Base-by-base conservation (phyloP, 2,329 filamentous ascomycete genomes). In the Arthrobotrys musiformis region DNA sequence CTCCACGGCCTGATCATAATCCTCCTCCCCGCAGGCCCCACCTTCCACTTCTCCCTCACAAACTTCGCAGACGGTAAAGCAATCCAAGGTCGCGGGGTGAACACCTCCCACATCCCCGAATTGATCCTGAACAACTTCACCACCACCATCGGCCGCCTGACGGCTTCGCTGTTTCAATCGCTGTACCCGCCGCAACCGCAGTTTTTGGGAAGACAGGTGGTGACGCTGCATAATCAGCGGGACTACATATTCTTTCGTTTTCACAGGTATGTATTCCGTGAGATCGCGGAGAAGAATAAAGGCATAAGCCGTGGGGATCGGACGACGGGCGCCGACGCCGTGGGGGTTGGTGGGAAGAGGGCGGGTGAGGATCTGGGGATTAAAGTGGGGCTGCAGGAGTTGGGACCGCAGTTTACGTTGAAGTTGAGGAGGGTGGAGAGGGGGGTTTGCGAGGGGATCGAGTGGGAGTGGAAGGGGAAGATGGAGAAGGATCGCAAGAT, bases 391-490 rank as follows among this genome's bases (percentile, higher is more conserved):
- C 84, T 98, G 81, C 95, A 98, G 84, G 95, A 98, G 84, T 85
- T 97, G 24, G 94, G 94, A 0, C 94, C 93, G 6, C 86, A 90
- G 81, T 87, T 95, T 85, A 94, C 92, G 1, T 84, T 98, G 79
- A 98, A 98, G 86, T 85, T 99, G 81, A 89, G 94, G 80, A 89
- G 95, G 81, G 90, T 98, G 48, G 94, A 98, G 83, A 94, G 93
- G 84, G 94, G 94, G 0, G 92, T 99, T 79, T 86, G 89, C 83
- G 86, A 91, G 83, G 93, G 93, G 40, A 89, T 93, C 80, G 92
- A 97, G 82, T 98, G 95, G 94, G 89, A 97, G 83, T 99, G 95
- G 95, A 96, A 97, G 85, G 91, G 92, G 9, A 90, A 90, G 82
- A 96, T 95, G 91, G 95, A 99, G 86, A 97, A 97, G 86, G 87